phyloP scores from a whole-genome alignment of 805 yeast genomes.

The Metahyphopichia silvanorum region DNA sequence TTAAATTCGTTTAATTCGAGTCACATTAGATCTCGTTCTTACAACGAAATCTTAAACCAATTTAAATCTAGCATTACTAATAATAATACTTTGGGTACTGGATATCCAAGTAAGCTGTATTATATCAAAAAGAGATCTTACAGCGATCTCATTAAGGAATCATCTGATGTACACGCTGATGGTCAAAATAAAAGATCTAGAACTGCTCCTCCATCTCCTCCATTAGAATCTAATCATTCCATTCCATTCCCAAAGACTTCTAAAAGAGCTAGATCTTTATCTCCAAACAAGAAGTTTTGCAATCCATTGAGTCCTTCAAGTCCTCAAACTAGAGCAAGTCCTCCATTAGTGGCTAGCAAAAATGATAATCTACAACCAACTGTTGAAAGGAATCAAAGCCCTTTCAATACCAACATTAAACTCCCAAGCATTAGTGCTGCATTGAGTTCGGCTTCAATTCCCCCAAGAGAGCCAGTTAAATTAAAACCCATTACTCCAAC shows the following conservation, averaged over 20 bases:
- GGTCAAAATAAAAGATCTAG: slow-evolving; percentile 31
- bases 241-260: slow-evolving; percentile 8
- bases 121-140: slow-evolving; percentile 24
- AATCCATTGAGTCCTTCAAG: slow-evolving; percentile 18
- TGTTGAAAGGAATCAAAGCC: not conserved
- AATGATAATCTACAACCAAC: not conserved
- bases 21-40: slow-evolving; percentile 32
- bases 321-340: slow-evolving; percentile 15
- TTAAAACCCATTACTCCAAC: slow-evolving; percentile 38
- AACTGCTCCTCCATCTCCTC: slow-evolving; percentile 47
- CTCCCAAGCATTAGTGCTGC: slow-evolving; percentile 38
- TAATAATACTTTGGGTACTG: not conserved
- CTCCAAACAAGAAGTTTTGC: slow-evolving; percentile 17
- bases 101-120: not conserved
- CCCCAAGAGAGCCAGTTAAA: slow-evolving; percentile 15
- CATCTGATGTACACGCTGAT: slow-evolving; percentile 2
- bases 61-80: slow-evolving; percentile 15
- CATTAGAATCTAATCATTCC: slow-evolving; percentile 11
- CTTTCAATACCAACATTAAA: slow-evolving; percentile 7
- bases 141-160: slow-evolving; percentile 18
- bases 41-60: slow-evolving; percentile 27
- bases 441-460: slow-evolving; percentile 17
- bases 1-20: slow-evolving; percentile 24
- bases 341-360: slow-evolving; percentile 3
- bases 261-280: slow-evolving; percentile 23